Percentiles rank a stretch among this genome's conserved stretches.
Conservation (phyloP, 2,329 filamentous ascomycete species). For the Parastagonospora nodorum region DNA sequence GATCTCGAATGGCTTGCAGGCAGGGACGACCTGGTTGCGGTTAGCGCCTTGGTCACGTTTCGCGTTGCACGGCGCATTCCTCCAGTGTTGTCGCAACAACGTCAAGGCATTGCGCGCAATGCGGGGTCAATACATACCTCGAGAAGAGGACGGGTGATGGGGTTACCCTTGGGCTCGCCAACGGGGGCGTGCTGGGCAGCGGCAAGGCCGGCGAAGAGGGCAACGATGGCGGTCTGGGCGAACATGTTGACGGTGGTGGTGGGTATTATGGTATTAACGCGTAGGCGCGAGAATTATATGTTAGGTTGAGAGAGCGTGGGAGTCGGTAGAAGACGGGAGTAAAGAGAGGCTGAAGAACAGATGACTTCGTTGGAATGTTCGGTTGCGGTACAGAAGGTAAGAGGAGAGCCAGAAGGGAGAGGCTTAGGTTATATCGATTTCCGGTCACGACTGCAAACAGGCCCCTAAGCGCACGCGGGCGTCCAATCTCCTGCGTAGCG, state of each 20-base stretch:
- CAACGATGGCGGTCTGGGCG: constrained; percentile 48
- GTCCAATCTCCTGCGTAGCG: constrained; percentile 16
- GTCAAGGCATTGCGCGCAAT: background rate
- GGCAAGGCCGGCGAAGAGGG: constrained; percentile 60
- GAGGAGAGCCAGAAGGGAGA: constrained; percentile 11
- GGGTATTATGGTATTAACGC: constrained; percentile 37
- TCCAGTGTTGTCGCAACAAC: constrained; percentile 1
- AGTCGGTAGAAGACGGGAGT: constrained; percentile 3
- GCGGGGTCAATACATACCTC: constrained; percentile 40
- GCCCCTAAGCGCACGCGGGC: constrained; percentile 7
- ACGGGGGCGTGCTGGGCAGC: constrained; percentile 38
- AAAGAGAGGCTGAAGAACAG: constrained; percentile 38
- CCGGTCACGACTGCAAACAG: constrained; percentile 10
- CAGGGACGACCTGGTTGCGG: constrained; percentile 54
- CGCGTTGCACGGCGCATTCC: background rate
- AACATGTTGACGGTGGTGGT: constrained; percentile 37
- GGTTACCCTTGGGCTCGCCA: constrained; percentile 55
- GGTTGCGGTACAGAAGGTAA: constrained; percentile 15
- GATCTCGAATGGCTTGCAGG: constrained; percentile 61
- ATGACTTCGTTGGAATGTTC: constrained; percentile 18
- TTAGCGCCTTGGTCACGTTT: constrained; percentile 3
- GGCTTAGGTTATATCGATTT: constrained; percentile 31
- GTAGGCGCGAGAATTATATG: constrained; percentile 22
- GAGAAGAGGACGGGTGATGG: constrained; percentile 58
- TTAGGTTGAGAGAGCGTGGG: constrained; percentile 10